phyloP scores from a whole-genome alignment of 345 rosid species.

The Litchi chinensis region DNA sequence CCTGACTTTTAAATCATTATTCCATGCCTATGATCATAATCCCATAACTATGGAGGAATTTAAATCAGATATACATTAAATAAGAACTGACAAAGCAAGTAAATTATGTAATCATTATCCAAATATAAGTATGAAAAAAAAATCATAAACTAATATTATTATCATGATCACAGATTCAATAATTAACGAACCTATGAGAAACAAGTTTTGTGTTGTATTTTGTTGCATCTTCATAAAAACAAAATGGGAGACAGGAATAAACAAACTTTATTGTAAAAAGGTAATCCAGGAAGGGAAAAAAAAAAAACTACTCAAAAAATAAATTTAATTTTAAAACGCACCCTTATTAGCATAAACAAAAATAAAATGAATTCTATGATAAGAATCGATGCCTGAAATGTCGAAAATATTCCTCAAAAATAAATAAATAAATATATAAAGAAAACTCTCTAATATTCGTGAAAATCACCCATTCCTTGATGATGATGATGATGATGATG shows the following conservation, averaged over 20 bases:
- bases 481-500: not conserved
- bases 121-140: not conserved
- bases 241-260: conserved; percentile 11
- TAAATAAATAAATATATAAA: not conserved
- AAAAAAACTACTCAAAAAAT: not conserved
- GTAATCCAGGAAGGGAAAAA: not conserved
- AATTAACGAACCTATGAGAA: not conserved
- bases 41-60: too few species aligned
- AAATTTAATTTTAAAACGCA: not conserved
- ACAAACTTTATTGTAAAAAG: not conserved
- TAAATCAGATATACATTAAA: too few species aligned
- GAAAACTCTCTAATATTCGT: conserved; percentile 28
- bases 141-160: too few species aligned
- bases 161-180: too few species aligned
- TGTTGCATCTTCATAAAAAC: not conserved
- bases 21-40: too few species aligned
- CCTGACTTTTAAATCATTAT: too few species aligned
- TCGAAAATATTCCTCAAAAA: not conserved
- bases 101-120: not conserved
- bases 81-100: too few species aligned
- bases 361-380: not conserved
- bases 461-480: conserved; percentile 46
- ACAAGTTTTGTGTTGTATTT: not conserved
- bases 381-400: not conserved
- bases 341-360: conserved; percentile 8